A percentile compares a stretch with the other conserved stretches of the same genome.
Evolutionary conservation across 441 rosid genomes (phyloP).

Genomic region (Euphorbia celastroides): DNA sequence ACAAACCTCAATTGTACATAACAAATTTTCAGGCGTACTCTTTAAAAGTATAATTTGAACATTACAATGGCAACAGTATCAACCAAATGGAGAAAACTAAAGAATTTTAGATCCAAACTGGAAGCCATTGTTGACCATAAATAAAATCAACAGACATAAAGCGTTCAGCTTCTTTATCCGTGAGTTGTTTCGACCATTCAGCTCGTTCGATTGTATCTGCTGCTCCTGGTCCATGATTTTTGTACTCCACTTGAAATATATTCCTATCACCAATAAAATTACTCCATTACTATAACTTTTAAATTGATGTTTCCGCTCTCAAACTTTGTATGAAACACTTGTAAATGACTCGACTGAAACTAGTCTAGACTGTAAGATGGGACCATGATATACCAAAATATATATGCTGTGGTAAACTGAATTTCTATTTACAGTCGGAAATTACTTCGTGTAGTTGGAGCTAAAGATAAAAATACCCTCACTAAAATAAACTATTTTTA

Average conservation of each 20-base stretch:
- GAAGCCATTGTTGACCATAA: constrained; percentile 70
- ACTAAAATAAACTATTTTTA: too few species aligned
- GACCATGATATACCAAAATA: too few species aligned
- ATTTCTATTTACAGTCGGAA: too few species aligned
- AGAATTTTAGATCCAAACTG: constrained; percentile 34
- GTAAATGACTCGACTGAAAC: too few species aligned
- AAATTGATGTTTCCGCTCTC: too few species aligned
- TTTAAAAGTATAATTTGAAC: not conserved
- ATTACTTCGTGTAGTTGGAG: too few species aligned
- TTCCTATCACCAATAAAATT: constrained; percentile 31
- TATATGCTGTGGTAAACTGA: too few species aligned
- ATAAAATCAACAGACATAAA: constrained; percentile 63
- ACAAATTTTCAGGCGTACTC: not conserved
- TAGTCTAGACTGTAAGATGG: too few species aligned
- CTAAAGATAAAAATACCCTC: too few species aligned
- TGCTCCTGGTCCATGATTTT: constrained; percentile 76
- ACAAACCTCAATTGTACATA: too few species aligned
- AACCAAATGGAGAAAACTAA: not conserved
- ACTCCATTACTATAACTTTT: too few species aligned
- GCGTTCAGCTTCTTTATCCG: constrained; percentile 45
- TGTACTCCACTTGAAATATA: constrained; percentile 61
- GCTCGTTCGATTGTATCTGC: constrained; percentile 33
- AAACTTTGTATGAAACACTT: not conserved
- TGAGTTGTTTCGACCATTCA: constrained; percentile 60
- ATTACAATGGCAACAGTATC: not conserved